A percentile compares a stretch with the other conserved stretches of the same genome.
Conservation (phyloP, 305 asterid species). For the Stenogyne calaminthoides region DNA sequence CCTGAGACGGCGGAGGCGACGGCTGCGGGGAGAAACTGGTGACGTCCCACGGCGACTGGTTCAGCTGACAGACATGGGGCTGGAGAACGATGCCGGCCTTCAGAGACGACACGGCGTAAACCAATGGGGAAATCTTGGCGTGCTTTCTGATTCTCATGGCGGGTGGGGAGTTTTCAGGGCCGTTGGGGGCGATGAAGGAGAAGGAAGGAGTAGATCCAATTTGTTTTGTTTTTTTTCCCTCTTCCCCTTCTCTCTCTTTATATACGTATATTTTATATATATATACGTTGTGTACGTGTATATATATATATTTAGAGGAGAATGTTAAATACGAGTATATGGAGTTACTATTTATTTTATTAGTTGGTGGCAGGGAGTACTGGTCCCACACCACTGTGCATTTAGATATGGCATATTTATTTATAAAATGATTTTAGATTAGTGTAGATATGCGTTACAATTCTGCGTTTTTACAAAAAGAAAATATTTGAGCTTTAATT, state of each 20-base stretch:
- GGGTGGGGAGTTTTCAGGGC: not conserved
- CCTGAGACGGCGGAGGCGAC: slow-evolving; percentile 42
- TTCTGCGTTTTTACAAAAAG: too few species aligned
- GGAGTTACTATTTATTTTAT: not conserved
- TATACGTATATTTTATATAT: not conserved
- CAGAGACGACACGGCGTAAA: slow-evolving; percentile 37
- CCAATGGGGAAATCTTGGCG: slow-evolving; percentile 48
- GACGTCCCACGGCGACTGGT: slow-evolving; percentile 69
- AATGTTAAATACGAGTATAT: not conserved
- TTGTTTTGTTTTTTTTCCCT: not conserved
- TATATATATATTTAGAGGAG: too few species aligned
- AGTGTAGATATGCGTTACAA: too few species aligned
- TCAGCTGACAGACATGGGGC: slow-evolving; percentile 52
- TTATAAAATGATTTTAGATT: too few species aligned
- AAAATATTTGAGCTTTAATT: too few species aligned
- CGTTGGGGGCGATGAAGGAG: not conserved
- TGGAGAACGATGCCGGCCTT: slow-evolving; percentile 28
- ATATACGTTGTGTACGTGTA: not conserved
- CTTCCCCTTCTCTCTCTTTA: not conserved
- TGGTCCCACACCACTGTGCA: not conserved
- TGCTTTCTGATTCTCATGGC: slow-evolving; percentile 69
- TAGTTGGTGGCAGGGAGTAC: not conserved
- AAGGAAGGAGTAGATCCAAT: not conserved
- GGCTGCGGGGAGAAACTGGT: slow-evolving; percentile 47
- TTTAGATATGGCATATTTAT: too few species aligned